Percentiles rank a stretch among this genome's conserved stretches.
phyloP scores from a whole-genome alignment of 306 rosid genomes.

The Quercus bicolor region DNA sequence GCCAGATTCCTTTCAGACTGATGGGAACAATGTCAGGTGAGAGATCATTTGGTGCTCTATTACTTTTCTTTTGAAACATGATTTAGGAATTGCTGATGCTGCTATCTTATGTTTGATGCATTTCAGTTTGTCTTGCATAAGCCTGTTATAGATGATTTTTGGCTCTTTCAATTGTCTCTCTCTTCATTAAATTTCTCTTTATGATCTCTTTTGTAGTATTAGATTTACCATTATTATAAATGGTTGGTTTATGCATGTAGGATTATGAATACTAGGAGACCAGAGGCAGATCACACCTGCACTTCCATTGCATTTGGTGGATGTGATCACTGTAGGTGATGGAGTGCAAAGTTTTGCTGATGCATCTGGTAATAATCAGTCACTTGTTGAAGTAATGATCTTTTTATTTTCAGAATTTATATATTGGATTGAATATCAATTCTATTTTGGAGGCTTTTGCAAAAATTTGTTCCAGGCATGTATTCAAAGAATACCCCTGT shows the following conservation, averaged over 20 bases:
- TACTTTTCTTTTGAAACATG: too few species aligned
- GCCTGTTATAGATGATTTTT: too few species aligned
- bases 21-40: slow-evolving; percentile 81
- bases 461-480: slow-evolving; percentile 43
- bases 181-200: too few species aligned
- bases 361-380: slow-evolving; percentile 45
- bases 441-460: slow-evolving; percentile 5
- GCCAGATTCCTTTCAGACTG: slow-evolving; percentile 82
- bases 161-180: too few species aligned
- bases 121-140: too few species aligned
- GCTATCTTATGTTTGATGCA: too few species aligned
- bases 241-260: slow-evolving; percentile 37
- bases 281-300: slow-evolving; percentile 75
- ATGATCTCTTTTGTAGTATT: too few species aligned
- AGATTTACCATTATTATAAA: not conserved
- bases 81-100: too few species aligned
- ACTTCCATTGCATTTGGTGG: slow-evolving; percentile 83
- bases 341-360: slow-evolving; percentile 57
- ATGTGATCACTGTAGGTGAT: slow-evolving; percentile 60
- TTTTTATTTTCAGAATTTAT: not conserved
- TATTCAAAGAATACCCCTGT: slow-evolving; percentile 60
- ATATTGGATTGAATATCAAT: slow-evolving; percentile 8
- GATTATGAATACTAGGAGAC: slow-evolving; percentile 60
- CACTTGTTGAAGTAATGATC: slow-evolving; percentile 8
- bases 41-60: too few species aligned